Base-by-base conservation (phyloP, 768 basidiomycete genomes). In the Tremella mesenterica region DNA sequence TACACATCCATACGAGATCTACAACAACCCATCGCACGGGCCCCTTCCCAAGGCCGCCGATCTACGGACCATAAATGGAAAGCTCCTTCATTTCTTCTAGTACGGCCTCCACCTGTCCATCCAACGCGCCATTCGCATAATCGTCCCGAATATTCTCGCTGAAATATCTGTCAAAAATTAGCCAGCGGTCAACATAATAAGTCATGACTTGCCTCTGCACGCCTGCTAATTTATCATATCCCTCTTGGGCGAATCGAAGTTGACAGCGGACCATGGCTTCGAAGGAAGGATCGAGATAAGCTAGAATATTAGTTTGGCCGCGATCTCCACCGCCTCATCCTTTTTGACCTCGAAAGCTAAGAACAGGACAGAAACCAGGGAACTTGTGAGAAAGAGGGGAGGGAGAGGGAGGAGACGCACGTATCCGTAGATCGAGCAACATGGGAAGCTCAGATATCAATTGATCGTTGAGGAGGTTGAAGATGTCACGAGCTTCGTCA, bases 251-350 rank as follows among this genome's bases (percentile, higher is more conserved):
- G 69, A 97, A 97, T 68, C 92, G 91, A 68, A 87, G 82, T 69
- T 99, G 95, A 83, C 95, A 88, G 27, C 95, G 81, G 48, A 77
- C 66, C 93, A 97, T 97, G 43, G 93, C 88, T 75, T 97, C 95
- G 71, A 97, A 97, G 61, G 87, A 91, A 4, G 95, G 95, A 73
- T 97, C 95, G 59, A 97, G 92, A 79, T 88, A 99, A 0, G 95
- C 72, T 73, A 43, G 14, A 20, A 5, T n/a, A n/a, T n/a, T n/a
- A n/a, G n/a, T n/a, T n/a, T 30, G 30, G 49, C 44, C 4, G 23
- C 23, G 14, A 5, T n/a, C 38, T 23, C 18, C 33, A 18, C 33
- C 10, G 33, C 18, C 33, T 34, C 33, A 10, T 41, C 36, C 21
- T 8, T 39, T 9, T 51, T 13, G 33, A n/a, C n/a, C n/a, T n/a